Evolutionary conservation across 306 rosid species (phyloP).

Genomic region (Lablab purpureus): DNA sequence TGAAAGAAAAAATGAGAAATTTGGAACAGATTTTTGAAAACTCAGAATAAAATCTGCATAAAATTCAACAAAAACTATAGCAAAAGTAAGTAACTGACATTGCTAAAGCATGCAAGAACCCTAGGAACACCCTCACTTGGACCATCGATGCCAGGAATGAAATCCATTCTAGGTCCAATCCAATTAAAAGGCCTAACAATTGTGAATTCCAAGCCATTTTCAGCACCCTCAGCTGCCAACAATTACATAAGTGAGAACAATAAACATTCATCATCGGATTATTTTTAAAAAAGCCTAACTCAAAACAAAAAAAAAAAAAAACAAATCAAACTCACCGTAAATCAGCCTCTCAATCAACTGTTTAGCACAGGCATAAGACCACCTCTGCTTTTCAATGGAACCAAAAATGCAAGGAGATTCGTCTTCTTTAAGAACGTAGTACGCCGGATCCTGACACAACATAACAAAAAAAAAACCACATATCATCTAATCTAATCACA

Average conservation of each 20-base stretch:
- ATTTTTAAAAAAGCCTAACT: not conserved
- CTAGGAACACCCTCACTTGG: constrained; percentile 99
- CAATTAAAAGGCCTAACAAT: constrained; percentile 97
- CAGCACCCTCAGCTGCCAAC: constrained; percentile 95
- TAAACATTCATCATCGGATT: not conserved
- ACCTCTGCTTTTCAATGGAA: constrained; percentile 91
- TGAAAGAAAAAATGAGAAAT: constrained; percentile 24
- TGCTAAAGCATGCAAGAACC: constrained; percentile 97
- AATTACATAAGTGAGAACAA: constrained; percentile 26
- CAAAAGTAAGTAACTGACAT: constrained; percentile 51
- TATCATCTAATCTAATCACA: constrained; percentile 42
- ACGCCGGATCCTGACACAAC: constrained; percentile 77
- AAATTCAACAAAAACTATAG: not conserved
- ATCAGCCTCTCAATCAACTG: constrained; percentile 98
- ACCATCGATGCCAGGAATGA: constrained; percentile 97
- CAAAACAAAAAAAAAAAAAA: not conserved
- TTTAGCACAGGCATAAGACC: constrained; percentile 99
- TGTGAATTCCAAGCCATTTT: constrained; percentile 88
- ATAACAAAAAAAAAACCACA: constrained; percentile 24
- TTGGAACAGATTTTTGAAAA: not conserved
- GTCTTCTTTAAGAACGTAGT: constrained; percentile 88
- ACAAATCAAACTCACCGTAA: constrained; percentile 64
- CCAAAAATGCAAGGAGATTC: constrained; percentile 96
- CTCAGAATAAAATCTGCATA: not conserved
- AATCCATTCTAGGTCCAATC: constrained; percentile 99